Evolutionary conservation across 352 stramenopile genomes (phyloP), one percentile per base, ranked within the genome.

Genomic region (Phytophthora lateralis): DNA sequence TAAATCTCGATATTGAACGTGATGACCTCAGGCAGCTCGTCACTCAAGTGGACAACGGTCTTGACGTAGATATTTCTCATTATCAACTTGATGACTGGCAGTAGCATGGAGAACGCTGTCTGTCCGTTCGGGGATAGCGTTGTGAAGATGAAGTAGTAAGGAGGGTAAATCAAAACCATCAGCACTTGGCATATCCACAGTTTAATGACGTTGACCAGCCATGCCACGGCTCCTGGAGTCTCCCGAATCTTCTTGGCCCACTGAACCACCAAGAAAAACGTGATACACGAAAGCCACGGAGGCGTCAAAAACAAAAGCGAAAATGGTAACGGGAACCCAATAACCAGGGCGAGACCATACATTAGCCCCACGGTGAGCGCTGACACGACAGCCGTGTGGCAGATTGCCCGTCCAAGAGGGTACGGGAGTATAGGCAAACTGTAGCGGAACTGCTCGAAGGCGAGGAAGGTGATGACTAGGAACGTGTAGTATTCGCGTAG

Each of bases 1-100:
- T 54, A 75, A 20, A 75, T 30, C 24, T 74, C 60, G 11, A 59
- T 48, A 41, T 70, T 70, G 38, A 74, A 63, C 6, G 49, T 57
- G 29, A 70, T 56, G 2, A 66, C 43, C 37, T 69, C 59, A 4
- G 65, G 52, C 12, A 69, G 17, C 4, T 70, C 66, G 17, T 70
- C 60, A 14, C 51, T 68, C 8, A 67, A 18, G 17, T 70, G 60
- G 30, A 67, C 55, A 5, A 64, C 41, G 2, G 48, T 59, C 12
- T 52, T 45, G 1, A 24, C 42, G 27, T 61, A 64, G 35, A 64
- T 38, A 20, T 70, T 66, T 14, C 66, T 38, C 32, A 70, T 47
- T 2, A 42, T 11, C 21, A 73, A 15, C 26, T 63, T 63, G 9
- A 73, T 63, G 3, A 60, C 55, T 3, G 60, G 65, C 6, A 73